Conservation (phyloP, 805 yeast species). For the Saccharomycopsis babjevae region DNA sequence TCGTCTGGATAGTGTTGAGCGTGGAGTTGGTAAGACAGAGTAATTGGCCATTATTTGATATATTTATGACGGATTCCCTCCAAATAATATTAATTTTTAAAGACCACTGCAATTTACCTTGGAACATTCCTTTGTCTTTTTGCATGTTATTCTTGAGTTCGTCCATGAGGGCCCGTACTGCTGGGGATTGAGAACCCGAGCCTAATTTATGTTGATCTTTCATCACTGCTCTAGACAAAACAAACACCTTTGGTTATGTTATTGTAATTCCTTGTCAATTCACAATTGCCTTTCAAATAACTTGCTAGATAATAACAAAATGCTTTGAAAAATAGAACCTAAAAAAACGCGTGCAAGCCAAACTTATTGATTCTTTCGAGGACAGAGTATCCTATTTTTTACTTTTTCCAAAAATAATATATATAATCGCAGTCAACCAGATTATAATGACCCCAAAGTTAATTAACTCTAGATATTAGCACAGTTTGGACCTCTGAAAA, state of each 20-base stretch:
- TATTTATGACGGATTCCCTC: not conserved
- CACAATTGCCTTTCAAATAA: no score
- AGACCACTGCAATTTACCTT: slow-evolving; percentile 19
- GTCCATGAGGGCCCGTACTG: slow-evolving; percentile 3
- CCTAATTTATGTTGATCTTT: not conserved
- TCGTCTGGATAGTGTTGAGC: not conserved
- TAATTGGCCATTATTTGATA: not conserved
- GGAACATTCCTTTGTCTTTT: slow-evolving; percentile 17
- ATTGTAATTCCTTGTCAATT: no score
- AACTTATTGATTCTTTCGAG: no score
- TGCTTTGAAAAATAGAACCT: no score
- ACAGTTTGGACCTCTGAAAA: no score
- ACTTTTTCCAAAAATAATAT: no score
- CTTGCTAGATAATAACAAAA: no score
- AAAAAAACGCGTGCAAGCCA: no score
- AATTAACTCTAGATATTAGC: no score
- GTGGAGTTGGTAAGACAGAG: not conserved
- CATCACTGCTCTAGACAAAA: not conserved
- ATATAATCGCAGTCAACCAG: no score
- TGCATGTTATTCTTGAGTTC: slow-evolving; percentile 9
- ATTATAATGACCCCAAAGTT: no score
- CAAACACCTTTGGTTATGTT: not conserved
- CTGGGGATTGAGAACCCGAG: not conserved
- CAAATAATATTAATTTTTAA: not conserved
- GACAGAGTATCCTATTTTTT: no score